Percentiles rank a stretch among this genome's conserved stretches.
These are phyloP conservation scores for Elongisporangium undulatum DNA, from an alignment of 352 stramenopile species.

Conservation along the genomic window DNA sequence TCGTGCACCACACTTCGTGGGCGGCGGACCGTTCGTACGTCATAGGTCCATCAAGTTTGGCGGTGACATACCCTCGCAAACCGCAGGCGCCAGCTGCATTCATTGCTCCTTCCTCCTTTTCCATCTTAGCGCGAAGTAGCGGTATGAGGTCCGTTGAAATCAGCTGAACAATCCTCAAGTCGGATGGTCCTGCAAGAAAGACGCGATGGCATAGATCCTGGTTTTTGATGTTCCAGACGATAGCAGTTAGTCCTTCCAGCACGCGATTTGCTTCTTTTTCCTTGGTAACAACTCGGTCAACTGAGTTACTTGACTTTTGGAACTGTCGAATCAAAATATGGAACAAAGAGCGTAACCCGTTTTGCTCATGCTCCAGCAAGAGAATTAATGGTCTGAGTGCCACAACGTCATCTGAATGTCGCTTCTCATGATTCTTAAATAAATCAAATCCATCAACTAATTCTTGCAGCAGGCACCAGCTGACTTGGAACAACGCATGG, in stretches of 20 bases:
- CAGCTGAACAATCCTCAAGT: conserved; percentile 31
- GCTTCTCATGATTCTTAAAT: conserved; percentile 6
- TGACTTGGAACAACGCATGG: conserved; percentile 46
- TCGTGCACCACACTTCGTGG: conserved; percentile 58
- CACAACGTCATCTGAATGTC: conserved; percentile 30
- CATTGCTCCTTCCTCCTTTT: conserved; percentile 26
- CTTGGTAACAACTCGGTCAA: conserved; percentile 10
- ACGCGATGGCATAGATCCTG: conserved; percentile 44
- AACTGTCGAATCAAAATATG: conserved; percentile 51
- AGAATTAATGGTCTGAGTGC: conserved; percentile 36
- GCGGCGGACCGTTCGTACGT: conserved; percentile 27
- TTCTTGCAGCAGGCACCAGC: conserved; percentile 57
- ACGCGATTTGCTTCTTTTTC: conserved; percentile 41
- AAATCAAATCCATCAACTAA: conserved; percentile 40
- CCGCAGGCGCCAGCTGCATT: background rate
- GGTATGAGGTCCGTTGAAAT: conserved; percentile 48
- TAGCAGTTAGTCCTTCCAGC: conserved; percentile 33
- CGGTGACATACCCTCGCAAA: conserved; percentile 29
- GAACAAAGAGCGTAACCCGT: conserved; percentile 44
- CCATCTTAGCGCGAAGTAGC: conserved; percentile 32
- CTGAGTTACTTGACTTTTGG: conserved; percentile 14
- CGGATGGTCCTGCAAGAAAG: conserved; percentile 24
- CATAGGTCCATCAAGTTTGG: conserved; percentile 4
- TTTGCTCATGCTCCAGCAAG: conserved; percentile 46
- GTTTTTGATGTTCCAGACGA: conserved; percentile 55